Conservation (phyloP, 2,329 filamentous ascomycete genomes). For the Botryotinia globosa region DNA sequence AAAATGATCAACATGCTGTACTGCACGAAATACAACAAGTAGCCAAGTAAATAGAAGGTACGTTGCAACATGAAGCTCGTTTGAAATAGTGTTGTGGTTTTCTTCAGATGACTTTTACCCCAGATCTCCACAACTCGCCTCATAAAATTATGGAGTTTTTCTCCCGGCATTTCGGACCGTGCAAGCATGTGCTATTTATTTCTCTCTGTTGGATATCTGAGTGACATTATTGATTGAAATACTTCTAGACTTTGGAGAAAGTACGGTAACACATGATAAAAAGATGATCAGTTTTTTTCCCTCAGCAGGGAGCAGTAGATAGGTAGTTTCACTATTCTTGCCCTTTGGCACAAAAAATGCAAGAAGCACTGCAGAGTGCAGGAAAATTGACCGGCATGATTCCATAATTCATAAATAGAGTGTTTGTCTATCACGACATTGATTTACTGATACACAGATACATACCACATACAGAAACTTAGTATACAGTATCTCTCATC, state of each 20-base stretch:
- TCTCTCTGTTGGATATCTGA: not conserved
- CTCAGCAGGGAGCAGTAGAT: not conserved
- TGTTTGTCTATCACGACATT: conserved; percentile 6
- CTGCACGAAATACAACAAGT: not conserved
- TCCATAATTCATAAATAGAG: conserved; percentile 14
- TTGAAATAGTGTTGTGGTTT: conserved; percentile 3
- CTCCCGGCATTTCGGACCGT: conserved; percentile 14
- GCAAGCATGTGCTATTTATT: not conserved
- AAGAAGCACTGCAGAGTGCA: not conserved
- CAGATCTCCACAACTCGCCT: conserved; percentile 10
- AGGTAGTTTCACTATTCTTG: not conserved
- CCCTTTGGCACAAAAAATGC: not conserved
- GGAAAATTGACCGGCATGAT: conserved; percentile 11
- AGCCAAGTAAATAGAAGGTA: not conserved
- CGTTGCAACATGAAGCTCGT: not conserved
- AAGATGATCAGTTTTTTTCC: not conserved
- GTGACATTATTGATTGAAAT: not conserved
- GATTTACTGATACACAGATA: not conserved
- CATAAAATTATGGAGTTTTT: not conserved
- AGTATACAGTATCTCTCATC: not conserved
- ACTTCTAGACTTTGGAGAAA: not conserved
- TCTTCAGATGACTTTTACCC: conserved; percentile 14
- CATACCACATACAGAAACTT: not conserved
- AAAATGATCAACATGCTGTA: conserved; percentile 4
- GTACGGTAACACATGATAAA: not conserved